These are phyloP conservation scores for Rhynchosporium secalis DNA, from an alignment of 2,329 filamentous ascomycete species.

Conservation along the genomic window DNA sequence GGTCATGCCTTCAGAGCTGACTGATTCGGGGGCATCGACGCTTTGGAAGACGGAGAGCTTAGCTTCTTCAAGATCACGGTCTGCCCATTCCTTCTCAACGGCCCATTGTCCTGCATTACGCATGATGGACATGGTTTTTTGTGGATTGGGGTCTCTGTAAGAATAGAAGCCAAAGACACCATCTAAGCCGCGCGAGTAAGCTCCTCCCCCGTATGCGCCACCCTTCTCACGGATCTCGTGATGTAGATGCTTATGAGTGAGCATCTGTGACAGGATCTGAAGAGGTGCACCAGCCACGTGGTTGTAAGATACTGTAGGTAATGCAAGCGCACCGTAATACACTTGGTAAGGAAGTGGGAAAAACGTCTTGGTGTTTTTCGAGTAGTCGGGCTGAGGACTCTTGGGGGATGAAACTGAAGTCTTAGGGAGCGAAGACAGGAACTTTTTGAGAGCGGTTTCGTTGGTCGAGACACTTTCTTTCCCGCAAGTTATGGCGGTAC, in stretches of 20 bases:
- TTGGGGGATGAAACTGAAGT: conserved; percentile 44
- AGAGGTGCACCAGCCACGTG: conserved; percentile 74
- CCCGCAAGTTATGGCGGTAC: conserved; percentile 84
- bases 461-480: conserved; percentile 70
- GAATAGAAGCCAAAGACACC: conserved; percentile 94
- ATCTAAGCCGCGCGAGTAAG: conserved; percentile 75
- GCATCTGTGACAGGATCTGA: conserved; percentile 83
- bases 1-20: conserved; percentile 84
- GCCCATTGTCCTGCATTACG: conserved; percentile 80
- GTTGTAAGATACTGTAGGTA: conserved; percentile 83
- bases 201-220: conserved; percentile 91
- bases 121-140: conserved; percentile 86
- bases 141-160: conserved; percentile 93
- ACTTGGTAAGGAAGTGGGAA: conserved; percentile 97
- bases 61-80: conserved; percentile 88
- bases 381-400: conserved; percentile 39
- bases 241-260: conserved; percentile 95
- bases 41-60: conserved; percentile 93
- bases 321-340: conserved; percentile 82
- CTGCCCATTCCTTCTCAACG: conserved; percentile 75
- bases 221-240: conserved; percentile 98
- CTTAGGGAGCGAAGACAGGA: conserved; percentile 63
- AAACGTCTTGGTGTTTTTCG: conserved; percentile 70
- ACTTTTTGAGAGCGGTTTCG: conserved; percentile 67
- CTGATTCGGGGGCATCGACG: conserved; percentile 83